Evolutionary conservation across 2,329 filamentous ascomycete genomes (phyloP).

Genomic region (Penicillium sp.): DNA sequence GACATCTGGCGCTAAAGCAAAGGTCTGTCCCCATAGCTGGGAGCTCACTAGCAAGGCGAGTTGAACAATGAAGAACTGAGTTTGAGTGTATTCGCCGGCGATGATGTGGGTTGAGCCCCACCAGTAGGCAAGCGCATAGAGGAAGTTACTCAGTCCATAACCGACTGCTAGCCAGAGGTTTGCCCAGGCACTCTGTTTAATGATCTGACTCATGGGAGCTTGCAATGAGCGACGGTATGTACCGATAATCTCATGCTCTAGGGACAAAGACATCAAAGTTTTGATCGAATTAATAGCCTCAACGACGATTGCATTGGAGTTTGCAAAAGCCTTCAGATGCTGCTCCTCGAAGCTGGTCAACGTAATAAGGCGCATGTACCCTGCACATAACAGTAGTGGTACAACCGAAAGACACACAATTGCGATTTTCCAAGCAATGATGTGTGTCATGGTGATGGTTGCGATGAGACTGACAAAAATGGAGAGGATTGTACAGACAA

Average conservation of each 20-base stretch:
- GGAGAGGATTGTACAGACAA: constrained; percentile 83
- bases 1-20: constrained; percentile 74
- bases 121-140: constrained; percentile 79
- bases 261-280: constrained; percentile 57
- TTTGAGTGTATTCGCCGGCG: constrained; percentile 66
- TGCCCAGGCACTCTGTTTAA: constrained; percentile 52
- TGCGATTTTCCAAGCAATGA: constrained; percentile 82
- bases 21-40: constrained; percentile 74
- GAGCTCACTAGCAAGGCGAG: constrained; percentile 73
- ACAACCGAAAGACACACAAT: constrained; percentile 81
- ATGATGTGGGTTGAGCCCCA: constrained; percentile 75
- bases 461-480: constrained; percentile 78
- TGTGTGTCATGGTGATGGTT: constrained; percentile 72
- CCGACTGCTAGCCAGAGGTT: constrained; percentile 53
- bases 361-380: constrained; percentile 69
- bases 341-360: constrained; percentile 63
- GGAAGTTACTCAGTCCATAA: constrained; percentile 61
- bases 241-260: constrained; percentile 56
- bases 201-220: constrained; percentile 55
- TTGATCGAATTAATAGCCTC: constrained; percentile 60
- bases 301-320: constrained; percentile 57
- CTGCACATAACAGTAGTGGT: constrained; percentile 71
- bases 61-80: constrained; percentile 75
- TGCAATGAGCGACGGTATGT: constrained; percentile 53
- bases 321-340: constrained; percentile 56